Evolutionary conservation across 2,329 filamentous ascomycete species (phyloP).

Genomic region (Aspergillus sp.): DNA sequence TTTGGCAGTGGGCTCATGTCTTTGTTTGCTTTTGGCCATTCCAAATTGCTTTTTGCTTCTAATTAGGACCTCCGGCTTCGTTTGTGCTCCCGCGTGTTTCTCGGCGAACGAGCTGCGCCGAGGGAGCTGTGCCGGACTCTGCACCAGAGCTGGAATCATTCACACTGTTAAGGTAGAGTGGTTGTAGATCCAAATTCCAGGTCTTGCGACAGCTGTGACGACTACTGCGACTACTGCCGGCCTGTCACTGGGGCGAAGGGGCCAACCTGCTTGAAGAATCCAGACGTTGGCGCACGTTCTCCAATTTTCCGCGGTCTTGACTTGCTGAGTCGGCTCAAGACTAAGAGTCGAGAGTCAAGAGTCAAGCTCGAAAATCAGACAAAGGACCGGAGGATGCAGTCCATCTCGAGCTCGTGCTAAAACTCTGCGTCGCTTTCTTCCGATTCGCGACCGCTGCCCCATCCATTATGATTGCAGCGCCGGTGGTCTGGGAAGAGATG

Average conservation of each 20-base stretch:
- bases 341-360: neutral
- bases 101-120: too few relatives aligned
- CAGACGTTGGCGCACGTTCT: neutral
- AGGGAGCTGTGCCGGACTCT: neutral
- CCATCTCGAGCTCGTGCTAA: neutral
- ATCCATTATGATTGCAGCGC: too few relatives aligned
- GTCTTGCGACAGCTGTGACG: too few relatives aligned
- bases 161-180: neutral
- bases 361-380: neutral
- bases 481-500: neutral
- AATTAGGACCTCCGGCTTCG: too few relatives aligned
- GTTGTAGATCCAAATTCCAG: constrained; percentile 4
- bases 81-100: too few relatives aligned
- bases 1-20: neutral
- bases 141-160: neutral
- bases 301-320: neutral
- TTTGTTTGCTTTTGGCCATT: neutral
- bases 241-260: neutral
- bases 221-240: neutral
- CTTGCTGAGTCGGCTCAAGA: neutral
- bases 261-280: too few relatives aligned
- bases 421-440: neutral
- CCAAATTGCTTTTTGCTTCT: too few relatives aligned
- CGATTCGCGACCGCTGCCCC: too few relatives aligned
- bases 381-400: neutral